Base-by-base conservation (phyloP, 2,329 filamentous ascomycete species). In the Alternaria sp. region DNA sequence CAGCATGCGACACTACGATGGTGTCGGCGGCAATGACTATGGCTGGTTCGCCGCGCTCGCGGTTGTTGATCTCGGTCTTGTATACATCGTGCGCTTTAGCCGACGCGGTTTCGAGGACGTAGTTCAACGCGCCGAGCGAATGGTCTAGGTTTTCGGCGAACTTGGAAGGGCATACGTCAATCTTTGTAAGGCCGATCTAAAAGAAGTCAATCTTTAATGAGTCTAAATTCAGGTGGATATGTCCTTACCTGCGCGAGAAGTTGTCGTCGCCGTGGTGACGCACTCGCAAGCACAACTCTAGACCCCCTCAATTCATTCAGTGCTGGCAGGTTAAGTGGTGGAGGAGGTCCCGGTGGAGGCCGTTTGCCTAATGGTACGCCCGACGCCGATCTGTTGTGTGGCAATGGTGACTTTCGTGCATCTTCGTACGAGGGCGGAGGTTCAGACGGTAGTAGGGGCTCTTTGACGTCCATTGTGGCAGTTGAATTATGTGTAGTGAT, bases 21-120 rank as follows among this genome's bases (percentile, higher is more conserved):
- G 95, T 98, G 77, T 98, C 94, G 36, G 94, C 94, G 0, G 93
- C 89, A 60, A 98, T 89, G 59, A 98, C 92, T 16, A 98, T 84
- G 7, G 88, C 90, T 0, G 93, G 93, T 68, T 97, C 95, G 56
- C 84, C 87, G 58, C 82, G 80, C 48, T 73, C 79, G 56, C 80
- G 76, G 60, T 87, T 86, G 71, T 88, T 76, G 67, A 89, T 83
- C 69, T 88, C 86, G 41, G 81, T 75, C 30, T 78, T 75, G 78
- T 91, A 91, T 9, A 98, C 91, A 46, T 91, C 86, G 43, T 93
- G 85, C 51, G 90, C 91, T 80, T 99, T 99, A 69, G 90, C 87
- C 22, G 88, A 87, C 4, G 94, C 94, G 2, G 95, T 99, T 58
- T 89, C 88, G 14, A 94, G 85, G 20, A 97, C 95, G 81, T 99